A percentile compares a stretch with the other conserved stretches of the same genome.
These are phyloP conservation scores for Eimeria sp. DNA, from an alignment of 169 alveolate genomes.

Conservation along the genomic window DNA sequence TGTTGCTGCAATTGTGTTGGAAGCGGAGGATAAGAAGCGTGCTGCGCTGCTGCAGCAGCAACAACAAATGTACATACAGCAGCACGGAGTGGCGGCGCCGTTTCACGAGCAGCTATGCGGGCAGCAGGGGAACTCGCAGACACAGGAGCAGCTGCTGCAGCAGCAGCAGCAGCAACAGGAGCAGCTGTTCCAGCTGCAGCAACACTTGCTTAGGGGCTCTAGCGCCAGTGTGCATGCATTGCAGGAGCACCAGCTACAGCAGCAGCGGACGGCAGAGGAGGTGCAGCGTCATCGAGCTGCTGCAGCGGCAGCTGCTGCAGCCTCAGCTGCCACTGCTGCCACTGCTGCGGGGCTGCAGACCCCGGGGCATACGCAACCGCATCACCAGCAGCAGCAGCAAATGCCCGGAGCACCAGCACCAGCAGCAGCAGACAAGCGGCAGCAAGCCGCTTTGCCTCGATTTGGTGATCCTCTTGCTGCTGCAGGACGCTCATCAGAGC, in stretches of 20 bases:
- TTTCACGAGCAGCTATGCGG: not conserved
- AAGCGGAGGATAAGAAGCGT: conserved; percentile 50
- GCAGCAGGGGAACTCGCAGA: not conserved
- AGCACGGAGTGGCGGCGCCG: conserved; percentile 39
- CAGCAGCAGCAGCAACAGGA: conserved; percentile 71
- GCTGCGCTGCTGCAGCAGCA: conserved; percentile 53
- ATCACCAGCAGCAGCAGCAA: conserved; percentile 30
- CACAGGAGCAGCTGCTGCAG: conserved; percentile 45
- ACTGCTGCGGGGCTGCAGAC: not conserved
- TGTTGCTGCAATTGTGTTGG: conserved; percentile 42
- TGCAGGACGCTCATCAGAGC: conserved; percentile 29
- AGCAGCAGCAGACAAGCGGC: conserved; percentile 8
- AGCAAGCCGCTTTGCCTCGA: conserved; percentile 1
- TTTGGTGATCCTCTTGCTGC: not conserved
- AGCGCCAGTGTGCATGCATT: conserved; percentile 37
- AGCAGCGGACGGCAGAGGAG: conserved; percentile 51
- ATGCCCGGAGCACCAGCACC: not conserved
- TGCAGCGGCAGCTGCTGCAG: conserved; percentile 35
- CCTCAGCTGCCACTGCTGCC: conserved; percentile 12
- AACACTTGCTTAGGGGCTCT: conserved; percentile 33
- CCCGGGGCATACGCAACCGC: not conserved
- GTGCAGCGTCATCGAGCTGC: conserved; percentile 41
- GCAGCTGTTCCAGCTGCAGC: conserved; percentile 60
- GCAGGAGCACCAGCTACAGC: conserved; percentile 68
- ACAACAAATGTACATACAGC: conserved; percentile 16